These are phyloP conservation scores for Colletotrichum costaricense DNA, from an alignment of 2,329 filamentous ascomycete genomes.

Conservation along the genomic window DNA sequence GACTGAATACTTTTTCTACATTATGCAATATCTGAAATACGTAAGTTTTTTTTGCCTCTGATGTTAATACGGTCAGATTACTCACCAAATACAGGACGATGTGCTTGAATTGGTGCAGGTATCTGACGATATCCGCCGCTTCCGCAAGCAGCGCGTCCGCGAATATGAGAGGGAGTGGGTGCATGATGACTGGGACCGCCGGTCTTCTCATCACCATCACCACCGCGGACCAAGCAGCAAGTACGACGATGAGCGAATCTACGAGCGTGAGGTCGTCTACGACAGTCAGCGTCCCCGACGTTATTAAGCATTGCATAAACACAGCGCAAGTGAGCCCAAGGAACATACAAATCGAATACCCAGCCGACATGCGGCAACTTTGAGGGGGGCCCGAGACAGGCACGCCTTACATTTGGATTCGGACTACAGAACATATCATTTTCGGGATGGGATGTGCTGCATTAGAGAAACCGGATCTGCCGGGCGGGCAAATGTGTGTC, in stretches of 20 bases:
- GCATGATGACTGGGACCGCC: constrained; percentile 62
- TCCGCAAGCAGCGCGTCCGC: constrained; percentile 62
- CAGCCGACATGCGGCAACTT: neutral
- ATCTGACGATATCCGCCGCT: constrained; percentile 82
- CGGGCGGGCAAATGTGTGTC: neutral
- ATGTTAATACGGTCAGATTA: neutral
- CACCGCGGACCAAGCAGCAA: constrained; percentile 43
- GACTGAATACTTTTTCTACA: constrained; percentile 89
- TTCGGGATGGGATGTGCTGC: constrained; percentile 12
- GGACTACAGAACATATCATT: constrained; percentile 27
- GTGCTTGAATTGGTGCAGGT: constrained; percentile 85
- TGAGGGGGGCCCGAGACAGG: neutral
- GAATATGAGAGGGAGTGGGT: constrained; percentile 69
- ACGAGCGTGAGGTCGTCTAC: constrained; percentile 76
- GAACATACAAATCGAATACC: constrained; percentile 2
- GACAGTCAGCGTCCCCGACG: constrained; percentile 53
- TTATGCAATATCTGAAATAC: constrained; percentile 89
- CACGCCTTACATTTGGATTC: constrained; percentile 11
- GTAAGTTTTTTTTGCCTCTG: constrained; percentile 58
- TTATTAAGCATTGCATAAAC: constrained; percentile 18
- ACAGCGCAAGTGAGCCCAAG: neutral
- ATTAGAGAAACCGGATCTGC: constrained; percentile 31
- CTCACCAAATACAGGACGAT: constrained; percentile 75
- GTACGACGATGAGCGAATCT: constrained; percentile 72
- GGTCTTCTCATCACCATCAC: constrained; percentile 46